phyloP scores from a whole-genome alignment of 129 eudicot genomes.

The Calendula officinalis region DNA sequence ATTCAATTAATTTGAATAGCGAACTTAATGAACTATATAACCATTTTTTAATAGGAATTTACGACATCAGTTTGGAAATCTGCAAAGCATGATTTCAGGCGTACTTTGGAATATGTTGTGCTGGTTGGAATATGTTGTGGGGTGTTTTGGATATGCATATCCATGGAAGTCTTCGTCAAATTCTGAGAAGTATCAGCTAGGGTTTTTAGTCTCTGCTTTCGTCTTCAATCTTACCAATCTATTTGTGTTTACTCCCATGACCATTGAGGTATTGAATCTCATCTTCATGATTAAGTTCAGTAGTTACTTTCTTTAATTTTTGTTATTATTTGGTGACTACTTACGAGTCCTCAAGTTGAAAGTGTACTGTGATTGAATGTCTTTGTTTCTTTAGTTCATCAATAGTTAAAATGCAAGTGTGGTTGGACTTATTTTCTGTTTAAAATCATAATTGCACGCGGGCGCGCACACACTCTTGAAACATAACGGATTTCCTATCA shows the following conservation, averaged over 20 bases:
- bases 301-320: background rate
- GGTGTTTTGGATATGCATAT: constrained; percentile 75
- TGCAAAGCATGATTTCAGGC: constrained; percentile 98
- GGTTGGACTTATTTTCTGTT: no score
- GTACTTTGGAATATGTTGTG: constrained; percentile 70
- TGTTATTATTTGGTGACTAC: no score
- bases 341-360: background rate
- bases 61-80: constrained; percentile 98
- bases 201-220: constrained; percentile 51
- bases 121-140: constrained; percentile 96
- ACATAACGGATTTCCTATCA: no score
- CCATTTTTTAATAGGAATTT: constrained; percentile 45
- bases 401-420: no score
- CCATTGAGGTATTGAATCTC: constrained; percentile 59
- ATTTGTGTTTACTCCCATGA: constrained; percentile 92
- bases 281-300: background rate
- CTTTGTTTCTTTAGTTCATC: no score
- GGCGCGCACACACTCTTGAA: no score
- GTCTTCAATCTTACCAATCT: constrained; percentile 76
- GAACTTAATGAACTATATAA: no score
- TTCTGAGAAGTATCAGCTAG: constrained; percentile 52
- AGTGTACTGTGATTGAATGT: no score
- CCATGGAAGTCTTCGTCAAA: constrained; percentile 81
- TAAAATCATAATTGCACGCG: no score
- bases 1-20: no score